These are phyloP conservation scores for Aspergillus hiratsukae DNA, from an alignment of 2,329 filamentous ascomycete species.

Conservation along the genomic window DNA sequence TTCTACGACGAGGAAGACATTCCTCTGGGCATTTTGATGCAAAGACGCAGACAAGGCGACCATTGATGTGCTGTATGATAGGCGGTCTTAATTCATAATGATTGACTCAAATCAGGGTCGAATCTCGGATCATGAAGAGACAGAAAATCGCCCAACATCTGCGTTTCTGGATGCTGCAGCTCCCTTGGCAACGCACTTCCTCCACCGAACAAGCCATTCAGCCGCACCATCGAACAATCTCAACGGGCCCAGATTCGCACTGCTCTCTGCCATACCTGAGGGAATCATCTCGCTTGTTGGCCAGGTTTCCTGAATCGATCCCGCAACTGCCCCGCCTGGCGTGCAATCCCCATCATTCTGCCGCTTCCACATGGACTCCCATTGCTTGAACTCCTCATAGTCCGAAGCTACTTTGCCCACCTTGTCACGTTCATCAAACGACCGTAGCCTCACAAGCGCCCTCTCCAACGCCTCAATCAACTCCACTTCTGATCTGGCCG, in stretches of 20 bases:
- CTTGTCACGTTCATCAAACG: not conserved
- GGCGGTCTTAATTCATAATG: not conserved
- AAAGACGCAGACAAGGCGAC: constrained; percentile 4
- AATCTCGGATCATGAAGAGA: not conserved
- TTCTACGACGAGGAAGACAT: constrained; percentile 62
- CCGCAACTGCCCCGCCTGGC: not conserved
- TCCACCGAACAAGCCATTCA: constrained; percentile 13
- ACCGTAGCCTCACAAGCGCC: constrained; percentile 17
- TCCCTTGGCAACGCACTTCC: constrained; percentile 9
- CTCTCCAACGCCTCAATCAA: constrained; percentile 29
- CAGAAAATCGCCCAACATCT: constrained; percentile 19
- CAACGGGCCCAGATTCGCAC: not conserved
- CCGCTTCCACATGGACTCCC: constrained; percentile 12
- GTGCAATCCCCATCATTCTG: not conserved
- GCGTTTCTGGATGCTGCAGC: constrained; percentile 17
- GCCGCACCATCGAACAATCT: constrained; percentile 6
- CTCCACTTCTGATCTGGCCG: constrained; percentile 27
- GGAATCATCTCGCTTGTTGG: not conserved
- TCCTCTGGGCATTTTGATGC: constrained; percentile 53
- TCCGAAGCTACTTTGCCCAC: constrained; percentile 1
- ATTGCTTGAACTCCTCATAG: constrained; percentile 18
- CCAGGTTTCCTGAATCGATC: not conserved
- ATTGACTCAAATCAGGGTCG: not conserved
- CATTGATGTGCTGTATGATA: not conserved
- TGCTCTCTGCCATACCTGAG: constrained; percentile 5